A percentile compares a stretch with the other conserved stretches of the same genome.
Evolutionary conservation across 495 filamentous ascomycete genomes (phyloP).

Genomic region (Cudoniella acicularis): DNA sequence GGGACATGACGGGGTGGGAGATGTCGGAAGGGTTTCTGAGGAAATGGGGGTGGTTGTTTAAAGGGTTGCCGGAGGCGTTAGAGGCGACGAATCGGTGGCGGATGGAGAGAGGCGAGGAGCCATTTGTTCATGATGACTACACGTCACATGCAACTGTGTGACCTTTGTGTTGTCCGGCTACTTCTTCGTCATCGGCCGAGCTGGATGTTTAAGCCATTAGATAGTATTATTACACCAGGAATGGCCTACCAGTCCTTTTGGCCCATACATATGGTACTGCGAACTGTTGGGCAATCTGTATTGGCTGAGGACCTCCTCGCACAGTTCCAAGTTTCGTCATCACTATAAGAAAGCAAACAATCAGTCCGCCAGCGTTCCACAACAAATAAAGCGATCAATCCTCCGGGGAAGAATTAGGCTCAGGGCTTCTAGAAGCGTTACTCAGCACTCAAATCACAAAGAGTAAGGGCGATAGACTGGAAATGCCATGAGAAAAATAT

Average conservation of each 20-base stretch:
- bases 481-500: no score
- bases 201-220: slow-evolving; percentile 3
- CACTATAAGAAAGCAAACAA: background rate
- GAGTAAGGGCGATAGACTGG: no score
- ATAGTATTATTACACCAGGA: slow-evolving; percentile 2
- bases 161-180: background rate
- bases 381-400: no score
- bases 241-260: slow-evolving; percentile 1
- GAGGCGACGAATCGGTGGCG: slow-evolving; percentile 43
- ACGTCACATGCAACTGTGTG: background rate
- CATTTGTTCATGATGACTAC: slow-evolving; percentile 22
- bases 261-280: background rate
- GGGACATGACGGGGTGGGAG: slow-evolving; percentile 42
- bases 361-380: no score
- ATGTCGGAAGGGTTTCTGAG: slow-evolving; percentile 42
- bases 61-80: slow-evolving; percentile 30
- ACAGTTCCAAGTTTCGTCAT: background rate
- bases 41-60: slow-evolving; percentile 42
- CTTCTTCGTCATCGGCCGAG: background rate
- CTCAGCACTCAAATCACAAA: no score
- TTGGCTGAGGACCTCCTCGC: background rate
- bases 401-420: no score
- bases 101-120: slow-evolving; percentile 35
- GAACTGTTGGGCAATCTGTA: background rate
- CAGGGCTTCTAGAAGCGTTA: no score